These are phyloP conservation scores for Rhytidiadelphus loreus DNA, from an alignment of 225 moss, liverwort and hornwort genomes.

Conservation along the genomic window DNA sequence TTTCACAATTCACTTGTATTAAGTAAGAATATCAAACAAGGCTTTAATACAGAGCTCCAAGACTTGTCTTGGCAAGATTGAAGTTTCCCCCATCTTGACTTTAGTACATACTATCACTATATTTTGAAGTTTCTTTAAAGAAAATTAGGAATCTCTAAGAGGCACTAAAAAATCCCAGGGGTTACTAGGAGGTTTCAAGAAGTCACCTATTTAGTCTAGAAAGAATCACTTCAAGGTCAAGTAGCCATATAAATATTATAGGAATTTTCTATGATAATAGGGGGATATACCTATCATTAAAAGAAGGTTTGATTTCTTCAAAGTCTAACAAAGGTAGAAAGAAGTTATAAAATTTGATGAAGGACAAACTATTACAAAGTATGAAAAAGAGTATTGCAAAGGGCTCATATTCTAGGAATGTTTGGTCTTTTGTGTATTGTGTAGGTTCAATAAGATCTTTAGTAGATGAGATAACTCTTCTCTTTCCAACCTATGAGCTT, in stretches of 20 bases:
- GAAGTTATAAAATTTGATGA: not conserved
- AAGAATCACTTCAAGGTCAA: too few relatives aligned
- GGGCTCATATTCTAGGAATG: not conserved
- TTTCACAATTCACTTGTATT: not conserved
- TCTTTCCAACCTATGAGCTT: too few relatives aligned
- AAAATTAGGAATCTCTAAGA: too few relatives aligned
- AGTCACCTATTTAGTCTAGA: too few relatives aligned
- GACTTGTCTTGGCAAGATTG: too few relatives aligned
- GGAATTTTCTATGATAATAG: too few relatives aligned
- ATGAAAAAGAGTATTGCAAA: not conserved
- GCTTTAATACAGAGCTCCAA: not conserved
- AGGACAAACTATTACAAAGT: not conserved
- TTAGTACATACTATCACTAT: too few relatives aligned
- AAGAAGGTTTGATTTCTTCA: too few relatives aligned
- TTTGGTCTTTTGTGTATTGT: not conserved
- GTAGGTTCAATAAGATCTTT: not conserved
- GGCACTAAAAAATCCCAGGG: too few relatives aligned
- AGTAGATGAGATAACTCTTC: not conserved
- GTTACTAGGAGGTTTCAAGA: too few relatives aligned
- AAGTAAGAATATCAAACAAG: not conserved
- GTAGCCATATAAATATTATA: too few relatives aligned
- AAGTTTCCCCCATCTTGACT: not conserved
- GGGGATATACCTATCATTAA: not conserved
- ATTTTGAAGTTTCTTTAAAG: too few relatives aligned
- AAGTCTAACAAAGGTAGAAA: not conserved